A percentile compares a stretch with the other conserved stretches of the same genome.
Evolutionary conservation across 2,329 filamentous ascomycete species (phyloP).

Genomic region (Ophiostoma himal-ulmi): DNA sequence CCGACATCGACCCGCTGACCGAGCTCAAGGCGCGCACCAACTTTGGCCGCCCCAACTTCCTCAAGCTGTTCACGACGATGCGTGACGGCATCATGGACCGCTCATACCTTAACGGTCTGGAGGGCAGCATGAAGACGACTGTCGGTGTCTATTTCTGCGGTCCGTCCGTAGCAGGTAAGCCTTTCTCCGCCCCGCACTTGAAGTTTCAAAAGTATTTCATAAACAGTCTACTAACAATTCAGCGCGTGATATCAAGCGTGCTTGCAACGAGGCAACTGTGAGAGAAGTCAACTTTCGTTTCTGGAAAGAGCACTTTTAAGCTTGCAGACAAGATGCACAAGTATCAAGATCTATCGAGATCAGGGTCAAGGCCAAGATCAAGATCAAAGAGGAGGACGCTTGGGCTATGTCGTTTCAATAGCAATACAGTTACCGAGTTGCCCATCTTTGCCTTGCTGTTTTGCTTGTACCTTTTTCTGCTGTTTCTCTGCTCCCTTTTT

Average conservation of each 20-base stretch:
- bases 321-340: not conserved
- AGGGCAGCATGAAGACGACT: constrained; percentile 69
- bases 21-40: constrained; percentile 87
- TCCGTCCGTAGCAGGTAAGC: constrained; percentile 62
- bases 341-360: not conserved
- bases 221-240: constrained; percentile 36
- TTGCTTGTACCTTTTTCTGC: not conserved
- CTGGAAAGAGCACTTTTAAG: constrained; percentile 91
- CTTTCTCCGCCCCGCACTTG: not conserved
- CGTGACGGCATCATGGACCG: constrained; percentile 79
- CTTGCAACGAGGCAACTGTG: constrained; percentile 65
- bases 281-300: constrained; percentile 89
- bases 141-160: constrained; percentile 98
- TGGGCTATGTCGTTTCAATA: constrained; percentile 1
- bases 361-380: not conserved
- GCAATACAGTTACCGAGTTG: not conserved
- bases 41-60: constrained; percentile 90
- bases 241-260: constrained; percentile 78
- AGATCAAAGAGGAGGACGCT: not conserved
- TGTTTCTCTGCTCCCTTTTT: not conserved
- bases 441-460: not conserved
- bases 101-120: constrained; percentile 76
- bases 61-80: constrained; percentile 73
- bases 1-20: constrained; percentile 81
- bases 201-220: not conserved